These are phyloP conservation scores for Neonectria neomacrospora DNA, from an alignment of 2,329 filamentous ascomycete species.

Conservation along the genomic window DNA sequence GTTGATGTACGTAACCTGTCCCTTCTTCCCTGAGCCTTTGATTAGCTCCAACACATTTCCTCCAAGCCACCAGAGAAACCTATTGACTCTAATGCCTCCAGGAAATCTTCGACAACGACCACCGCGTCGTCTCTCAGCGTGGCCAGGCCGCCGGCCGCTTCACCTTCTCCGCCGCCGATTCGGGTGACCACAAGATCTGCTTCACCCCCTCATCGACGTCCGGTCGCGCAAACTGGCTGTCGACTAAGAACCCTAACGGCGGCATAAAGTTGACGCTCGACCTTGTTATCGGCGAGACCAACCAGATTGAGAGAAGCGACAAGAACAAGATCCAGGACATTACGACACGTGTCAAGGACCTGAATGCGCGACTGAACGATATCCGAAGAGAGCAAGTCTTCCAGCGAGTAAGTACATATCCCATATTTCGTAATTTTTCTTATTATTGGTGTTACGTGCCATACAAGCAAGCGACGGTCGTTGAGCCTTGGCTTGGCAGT, in stretches of 20 bases:
- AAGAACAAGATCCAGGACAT: constrained; percentile 94
- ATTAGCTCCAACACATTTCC: background rate
- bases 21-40: background rate
- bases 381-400: constrained; percentile 96
- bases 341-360: constrained; percentile 85
- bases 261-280: constrained; percentile 88
- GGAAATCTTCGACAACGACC: constrained; percentile 97
- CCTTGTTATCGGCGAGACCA: constrained; percentile 93
- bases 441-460: background rate
- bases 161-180: constrained; percentile 93
- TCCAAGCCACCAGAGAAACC: background rate
- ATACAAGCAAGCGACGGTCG: background rate
- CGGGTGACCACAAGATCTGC: constrained; percentile 96
- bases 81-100: constrained; percentile 47
- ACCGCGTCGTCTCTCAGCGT: constrained; percentile 91
- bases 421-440: background rate
- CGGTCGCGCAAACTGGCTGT: constrained; percentile 77
- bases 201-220: constrained; percentile 85
- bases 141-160: constrained; percentile 83
- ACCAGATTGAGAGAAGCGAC: constrained; percentile 91
- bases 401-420: constrained; percentile 74
- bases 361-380: constrained; percentile 88
- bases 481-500: background rate
- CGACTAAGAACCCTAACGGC: constrained; percentile 71
- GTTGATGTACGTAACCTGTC: constrained; percentile 73